Conservation (phyloP, 805 yeast species). For the Saccharomycopsis sp. region DNA sequence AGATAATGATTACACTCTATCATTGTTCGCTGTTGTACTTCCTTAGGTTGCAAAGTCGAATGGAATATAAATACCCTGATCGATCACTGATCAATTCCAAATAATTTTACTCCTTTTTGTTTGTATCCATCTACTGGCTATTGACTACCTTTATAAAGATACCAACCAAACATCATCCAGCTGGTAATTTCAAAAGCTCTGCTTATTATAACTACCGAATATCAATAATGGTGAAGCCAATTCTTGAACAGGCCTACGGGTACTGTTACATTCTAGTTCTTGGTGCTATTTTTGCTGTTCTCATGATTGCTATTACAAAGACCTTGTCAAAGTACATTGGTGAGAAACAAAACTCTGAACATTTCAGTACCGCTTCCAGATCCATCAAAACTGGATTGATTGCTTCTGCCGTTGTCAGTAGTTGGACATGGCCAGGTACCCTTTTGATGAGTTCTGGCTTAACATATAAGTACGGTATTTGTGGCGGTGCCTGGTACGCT, state of each 20-base stretch:
- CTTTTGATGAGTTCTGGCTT: conserved; percentile 27
- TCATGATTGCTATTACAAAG: conserved; percentile 33
- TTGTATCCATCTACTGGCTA: not conserved
- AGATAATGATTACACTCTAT: not conserved
- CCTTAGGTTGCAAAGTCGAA: not conserved
- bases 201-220: not conserved
- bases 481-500: conserved; percentile 29
- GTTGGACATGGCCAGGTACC: conserved; percentile 33
- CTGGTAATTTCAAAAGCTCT: not conserved
- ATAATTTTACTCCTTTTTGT: not conserved
- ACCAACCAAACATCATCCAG: not conserved
- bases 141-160: not conserved
- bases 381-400: conserved; percentile 36
- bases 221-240: conserved; percentile 21
- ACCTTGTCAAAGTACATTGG: conserved; percentile 30
- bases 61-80: not conserved
- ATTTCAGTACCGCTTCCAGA: conserved; percentile 39
- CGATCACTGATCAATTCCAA: not conserved
- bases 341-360: conserved; percentile 36
- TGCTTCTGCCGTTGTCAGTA: conserved; percentile 36
- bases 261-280: conserved; percentile 36
- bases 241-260: conserved; percentile 32
- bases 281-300: conserved; percentile 37
- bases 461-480: conserved; percentile 28
- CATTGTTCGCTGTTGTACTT: not conserved